Conservation (phyloP, 306 rosid species). For the Alnus rubra region DNA sequence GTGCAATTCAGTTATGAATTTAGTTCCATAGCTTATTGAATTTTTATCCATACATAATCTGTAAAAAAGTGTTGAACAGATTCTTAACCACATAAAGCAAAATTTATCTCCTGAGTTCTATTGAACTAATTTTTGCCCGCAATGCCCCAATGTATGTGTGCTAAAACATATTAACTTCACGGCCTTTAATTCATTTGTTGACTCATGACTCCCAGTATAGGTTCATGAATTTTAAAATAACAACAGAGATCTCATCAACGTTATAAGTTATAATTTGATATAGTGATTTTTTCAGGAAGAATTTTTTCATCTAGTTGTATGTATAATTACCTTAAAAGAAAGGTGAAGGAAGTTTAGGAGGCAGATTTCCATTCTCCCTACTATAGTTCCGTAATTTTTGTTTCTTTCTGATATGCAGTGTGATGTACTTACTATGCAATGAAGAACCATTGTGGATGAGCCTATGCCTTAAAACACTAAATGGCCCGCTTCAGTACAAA, state of each 20-base stretch:
- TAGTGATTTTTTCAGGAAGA: background rate
- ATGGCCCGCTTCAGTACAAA: constrained; percentile 71
- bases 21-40: constrained; percentile 1
- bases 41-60: background rate
- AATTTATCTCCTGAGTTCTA: background rate
- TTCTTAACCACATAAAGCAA: background rate
- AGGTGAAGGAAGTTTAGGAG: background rate
- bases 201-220: background rate
- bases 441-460: constrained; percentile 95
- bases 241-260: background rate
- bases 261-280: background rate
- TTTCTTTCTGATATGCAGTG: constrained; percentile 47
- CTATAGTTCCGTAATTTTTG: background rate
- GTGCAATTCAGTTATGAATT: background rate
- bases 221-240: background rate
- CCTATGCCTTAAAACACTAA: constrained; percentile 57
- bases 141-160: background rate
- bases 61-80: background rate
- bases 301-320: background rate
- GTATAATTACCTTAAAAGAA: background rate
- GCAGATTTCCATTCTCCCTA: background rate
- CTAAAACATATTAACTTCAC: background rate
- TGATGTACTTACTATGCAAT: constrained; percentile 82
- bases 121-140: background rate
- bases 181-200: background rate